Evolutionary conservation across 805 yeast species (phyloP), one percentile per base, ranked within the genome.

Genomic region (Metschnikowia amazonensis): DNA sequence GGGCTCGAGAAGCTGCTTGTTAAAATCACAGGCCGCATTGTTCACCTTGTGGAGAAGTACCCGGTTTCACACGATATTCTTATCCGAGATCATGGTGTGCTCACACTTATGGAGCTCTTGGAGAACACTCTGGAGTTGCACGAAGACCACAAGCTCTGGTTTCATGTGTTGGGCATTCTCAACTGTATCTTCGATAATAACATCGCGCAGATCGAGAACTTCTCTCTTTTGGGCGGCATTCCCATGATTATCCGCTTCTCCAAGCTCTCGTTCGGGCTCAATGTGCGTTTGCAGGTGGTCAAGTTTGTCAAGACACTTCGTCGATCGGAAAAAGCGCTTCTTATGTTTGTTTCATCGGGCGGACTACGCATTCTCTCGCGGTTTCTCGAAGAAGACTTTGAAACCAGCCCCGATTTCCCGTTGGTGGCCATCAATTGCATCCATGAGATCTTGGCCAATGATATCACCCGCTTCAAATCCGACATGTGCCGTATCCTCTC

Each of bases 301-400:
- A 52, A 56, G 30, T 71, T 72, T 44, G 59, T 71, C 9, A 52
- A 62, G 28, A 55, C 58, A 14, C 62, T 73, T 20, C 51, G 59
- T 20, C 51, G 56, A n/a, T 69, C 74, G 8, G 67, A 65, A 13
- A 53, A 50, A 20, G 68, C 74, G 1, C 48, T 74, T 10, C 58
- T 67, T 3, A 62, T 67, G 65, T 71, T 75, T 48, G 64, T 75
- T 4, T 69, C 76, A 3, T 62, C 72, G 42, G 80, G 80, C 3
- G 77, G 78, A 0, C 58, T 77, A 17, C 59, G 69, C 25, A 67
- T 75, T 3, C 58, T 76, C 25, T 56, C 74, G 1, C 69, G 71
- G 31, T 71, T 76, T 48, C 64, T 75, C 3, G 78, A 74, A 45
- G 78, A 71, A 44, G 78, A 75, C 47, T 66, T 67, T 43, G 73